These are phyloP conservation scores for Ilyonectria destructans DNA, from an alignment of 2,329 filamentous ascomycete genomes.

Conservation along the genomic window DNA sequence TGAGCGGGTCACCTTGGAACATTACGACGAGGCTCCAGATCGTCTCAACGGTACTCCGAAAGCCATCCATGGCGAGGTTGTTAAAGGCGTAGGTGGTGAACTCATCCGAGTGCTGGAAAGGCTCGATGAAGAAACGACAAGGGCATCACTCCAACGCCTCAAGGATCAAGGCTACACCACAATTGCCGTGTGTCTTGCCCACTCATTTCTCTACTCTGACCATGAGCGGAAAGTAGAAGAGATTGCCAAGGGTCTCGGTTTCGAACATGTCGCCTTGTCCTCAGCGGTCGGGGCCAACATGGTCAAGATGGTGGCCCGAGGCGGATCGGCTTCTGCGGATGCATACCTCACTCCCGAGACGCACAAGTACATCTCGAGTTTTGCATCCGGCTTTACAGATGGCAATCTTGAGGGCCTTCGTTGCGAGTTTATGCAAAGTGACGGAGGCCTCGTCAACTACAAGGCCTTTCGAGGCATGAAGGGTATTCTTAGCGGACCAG, in stretches of 20 bases:
- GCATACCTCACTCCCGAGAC: constrained; percentile 61
- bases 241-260: constrained; percentile 59
- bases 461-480: constrained; percentile 44
- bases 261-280: constrained; percentile 54
- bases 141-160: constrained; percentile 71
- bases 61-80: constrained; percentile 66
- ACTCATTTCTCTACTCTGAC: constrained; percentile 75
- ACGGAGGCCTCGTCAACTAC: constrained; percentile 47
- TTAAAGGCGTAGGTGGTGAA: constrained; percentile 78
- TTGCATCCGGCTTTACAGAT: constrained; percentile 39
- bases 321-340: constrained; percentile 59
- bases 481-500: constrained; percentile 44
- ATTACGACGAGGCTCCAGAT: constrained; percentile 80
- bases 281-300: constrained; percentile 55
- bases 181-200: constrained; percentile 76
- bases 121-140: constrained; percentile 68
- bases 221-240: constrained; percentile 64
- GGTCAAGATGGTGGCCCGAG: constrained; percentile 61
- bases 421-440: constrained; percentile 4
- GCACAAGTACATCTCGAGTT: constrained; percentile 54
- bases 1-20: constrained; percentile 81
- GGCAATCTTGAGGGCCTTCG: constrained; percentile 34
- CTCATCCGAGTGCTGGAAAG: constrained; percentile 76
- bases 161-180: constrained; percentile 72
- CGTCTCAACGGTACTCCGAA: constrained; percentile 62